Base-by-base conservation (phyloP, 805 yeast species). In the Saturnispora sekii region DNA sequence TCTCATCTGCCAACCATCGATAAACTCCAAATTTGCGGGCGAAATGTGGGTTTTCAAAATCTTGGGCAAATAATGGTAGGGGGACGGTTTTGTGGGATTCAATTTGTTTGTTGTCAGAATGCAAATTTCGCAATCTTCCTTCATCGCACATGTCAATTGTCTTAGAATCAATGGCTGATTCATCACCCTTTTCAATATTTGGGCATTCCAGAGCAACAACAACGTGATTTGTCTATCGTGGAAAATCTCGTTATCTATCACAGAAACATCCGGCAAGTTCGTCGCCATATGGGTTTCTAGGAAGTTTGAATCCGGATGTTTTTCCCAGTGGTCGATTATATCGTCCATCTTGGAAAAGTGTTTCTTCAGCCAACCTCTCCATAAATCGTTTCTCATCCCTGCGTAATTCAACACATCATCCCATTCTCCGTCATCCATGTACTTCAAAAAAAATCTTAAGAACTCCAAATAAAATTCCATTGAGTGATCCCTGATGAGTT, bases 1-100 rank as follows among this genome's bases (percentile, higher is more conserved):
- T 16, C 60, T 44, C 17, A 59, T 30, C 42, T 60, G 57, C 66
- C 66, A 62, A 3, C 65, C 64, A 42, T 56, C 58, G n/a, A 62
- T 48, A 37, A 60, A 57, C 48, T 61, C 65, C 8, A 61, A 53
- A 21, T 56, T 53, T 1, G 63, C 52, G 17, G 58, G 54, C 18
- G 52, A 49, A 18, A 55, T 51, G 31, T 58, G 53, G 26, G 47
- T 51, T 26, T 53, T 49, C 3, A 49, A 32, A 4, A 54, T 12
- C 26, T 45, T 42, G 11, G 44, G 17, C 14, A 51, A 35, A 10
- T 35, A 35, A 21, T 44, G 44, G 30, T 47, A 32, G 1, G 51
- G 44, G 21, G 30, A 18, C 12, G 42, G 18, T 15, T 45, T 35
- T 32, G 44, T 52, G 11, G 59, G 40, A 26, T 54, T 50, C 51